phyloP scores from a whole-genome alignment of 148 eudicot species.

The Fagopyrum homotropicum region DNA sequence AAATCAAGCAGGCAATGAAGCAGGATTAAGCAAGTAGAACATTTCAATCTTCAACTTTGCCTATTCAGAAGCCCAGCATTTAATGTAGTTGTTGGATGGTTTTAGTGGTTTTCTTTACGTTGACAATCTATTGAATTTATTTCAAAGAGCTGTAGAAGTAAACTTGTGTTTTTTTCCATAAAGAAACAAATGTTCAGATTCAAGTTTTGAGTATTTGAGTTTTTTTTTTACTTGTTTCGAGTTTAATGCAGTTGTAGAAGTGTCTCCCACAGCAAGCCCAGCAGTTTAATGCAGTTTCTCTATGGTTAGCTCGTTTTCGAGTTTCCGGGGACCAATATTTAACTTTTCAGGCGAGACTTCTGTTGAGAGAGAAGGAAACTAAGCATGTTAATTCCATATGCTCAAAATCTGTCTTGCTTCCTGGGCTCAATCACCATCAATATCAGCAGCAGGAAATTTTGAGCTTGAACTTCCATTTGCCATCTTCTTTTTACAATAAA shows the following conservation, averaged over 20 bases:
- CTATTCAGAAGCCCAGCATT: neutral
- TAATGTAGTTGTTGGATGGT: neutral
- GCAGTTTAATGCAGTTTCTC: no score
- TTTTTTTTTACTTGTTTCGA: neutral
- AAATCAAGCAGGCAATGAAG: neutral
- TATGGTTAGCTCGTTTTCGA: no score
- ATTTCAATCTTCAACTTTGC: neutral
- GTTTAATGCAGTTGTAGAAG: no score
- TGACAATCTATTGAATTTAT: neutral
- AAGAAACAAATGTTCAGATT: neutral
- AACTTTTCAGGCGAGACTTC: no score
- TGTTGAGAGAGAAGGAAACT: no score
- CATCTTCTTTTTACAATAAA: no score
- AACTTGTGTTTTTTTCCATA: neutral
- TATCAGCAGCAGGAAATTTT: slow-evolving; percentile 46
- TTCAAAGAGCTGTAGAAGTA: neutral
- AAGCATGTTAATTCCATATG: no score
- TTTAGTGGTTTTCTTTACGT: neutral
- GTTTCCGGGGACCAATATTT: no score
- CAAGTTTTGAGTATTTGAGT: neutral
- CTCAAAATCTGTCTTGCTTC: slow-evolving; percentile 15
- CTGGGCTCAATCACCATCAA: slow-evolving; percentile 35
- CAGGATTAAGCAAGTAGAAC: neutral
- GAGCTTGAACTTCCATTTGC: slow-evolving; percentile 17
- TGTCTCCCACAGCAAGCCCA: no score